Evolutionary conservation across 2,329 filamentous ascomycete species (phyloP), one percentile per base, ranked within the genome.

Genomic region (Zarea fungicola): DNA sequence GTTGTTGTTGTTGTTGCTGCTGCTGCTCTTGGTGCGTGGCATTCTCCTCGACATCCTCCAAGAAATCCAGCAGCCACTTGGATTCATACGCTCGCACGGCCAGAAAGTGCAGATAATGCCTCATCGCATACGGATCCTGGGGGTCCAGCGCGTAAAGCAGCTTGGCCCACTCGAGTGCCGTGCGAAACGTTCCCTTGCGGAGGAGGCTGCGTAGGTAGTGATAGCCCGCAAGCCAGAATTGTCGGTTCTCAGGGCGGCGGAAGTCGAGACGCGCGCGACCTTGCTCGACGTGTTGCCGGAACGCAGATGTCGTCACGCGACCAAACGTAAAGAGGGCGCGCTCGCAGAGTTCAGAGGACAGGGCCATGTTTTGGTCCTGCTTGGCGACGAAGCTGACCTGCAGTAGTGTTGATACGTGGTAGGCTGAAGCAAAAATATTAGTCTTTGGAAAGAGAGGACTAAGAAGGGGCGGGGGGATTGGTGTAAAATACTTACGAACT

Each of bases 301-400:
- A 99, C 0, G 86, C 81, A 8, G 89, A 92, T 52, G 93, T 84
- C 0, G 89, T 83, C 4, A 90, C 87, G 31, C 92, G 81, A n/a
- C 92, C 93, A 62, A 97, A 92, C 0, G 88, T 87, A 69, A 96
- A 97, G 6, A 99, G 77, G 0, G 92, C 91, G 39, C 93, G 81
- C 68, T 97, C 92, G 47, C 95, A 81, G 2, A 97, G 78, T 59
- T 97, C 91, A 4, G 89, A 85, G 0, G 92, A 84, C 4, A 93
- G 80, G 1, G 91, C 82, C 63, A 90, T 85, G 62, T 97, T 93
- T 46, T 89, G 83, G 62, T 96, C 89, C 56, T 96, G 87, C 63
- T 93, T 92, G 11, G 90, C 90, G 42, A 97, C 87, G 63, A 89
- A 89, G 53, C 89, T 95, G 23, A 95, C 90, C 63, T 96, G 91